Conservation (phyloP, 208 protist genomes). For the Acanthamoeba royreba region DNA sequence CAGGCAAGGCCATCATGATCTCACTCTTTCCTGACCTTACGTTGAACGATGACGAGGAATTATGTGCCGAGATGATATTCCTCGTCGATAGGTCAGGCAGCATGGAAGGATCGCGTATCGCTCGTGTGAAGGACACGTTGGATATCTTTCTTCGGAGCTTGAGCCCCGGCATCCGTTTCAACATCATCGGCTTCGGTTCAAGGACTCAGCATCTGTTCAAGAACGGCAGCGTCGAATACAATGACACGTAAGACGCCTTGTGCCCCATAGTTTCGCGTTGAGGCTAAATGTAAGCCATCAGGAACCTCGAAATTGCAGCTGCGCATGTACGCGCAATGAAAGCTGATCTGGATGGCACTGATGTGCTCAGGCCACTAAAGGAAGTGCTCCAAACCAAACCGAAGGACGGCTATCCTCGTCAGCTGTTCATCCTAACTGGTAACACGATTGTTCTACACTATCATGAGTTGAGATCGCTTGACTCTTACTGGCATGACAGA, state of each 20-base stretch:
- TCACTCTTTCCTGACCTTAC: constrained; percentile 35
- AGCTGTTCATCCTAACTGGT: constrained; percentile 50
- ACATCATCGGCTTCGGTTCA: constrained; percentile 50
- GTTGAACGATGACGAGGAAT: neutral
- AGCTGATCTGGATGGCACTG: constrained; percentile 12
- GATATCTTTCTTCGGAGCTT: constrained; percentile 39
- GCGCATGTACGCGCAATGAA: neutral
- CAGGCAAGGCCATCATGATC: neutral
- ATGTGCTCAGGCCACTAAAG: constrained; percentile 26
- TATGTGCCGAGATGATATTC: constrained; percentile 12
- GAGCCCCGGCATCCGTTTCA: neutral
- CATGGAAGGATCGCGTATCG: neutral
- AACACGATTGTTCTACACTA: neutral
- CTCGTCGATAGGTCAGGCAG: constrained; percentile 18
- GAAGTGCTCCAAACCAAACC: neutral
- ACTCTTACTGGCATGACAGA: neutral
- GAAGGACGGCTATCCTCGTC: constrained; percentile 18
- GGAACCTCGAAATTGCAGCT: neutral
- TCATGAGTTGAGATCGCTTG: neutral
- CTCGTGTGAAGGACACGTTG: neutral
- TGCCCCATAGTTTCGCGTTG: neutral
- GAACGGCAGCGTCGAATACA: constrained; percentile 23
- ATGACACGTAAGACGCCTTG: neutral
- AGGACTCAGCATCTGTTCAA: neutral
- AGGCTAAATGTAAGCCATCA: neutral